Percentiles rank a stretch among this genome's conserved stretches.
Conservation (phyloP, 768 basidiomycete species). For the Hydnomerulius pinastri region DNA sequence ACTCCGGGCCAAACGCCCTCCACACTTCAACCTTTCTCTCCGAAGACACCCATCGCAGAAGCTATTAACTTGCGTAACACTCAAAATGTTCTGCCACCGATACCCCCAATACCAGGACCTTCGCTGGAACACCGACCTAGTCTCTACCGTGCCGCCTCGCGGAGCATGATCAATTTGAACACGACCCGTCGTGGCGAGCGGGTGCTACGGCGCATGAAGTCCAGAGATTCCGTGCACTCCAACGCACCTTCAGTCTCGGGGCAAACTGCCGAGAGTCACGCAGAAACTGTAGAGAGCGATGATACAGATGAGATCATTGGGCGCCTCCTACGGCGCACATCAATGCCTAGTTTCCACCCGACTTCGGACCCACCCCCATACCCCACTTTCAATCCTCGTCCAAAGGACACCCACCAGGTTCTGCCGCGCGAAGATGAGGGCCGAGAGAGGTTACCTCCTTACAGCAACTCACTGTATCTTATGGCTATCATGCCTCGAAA, state of each 20-base stretch:
- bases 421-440: slow-evolving; percentile 80
- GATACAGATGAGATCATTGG: slow-evolving; percentile 33
- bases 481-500: slow-evolving; percentile 84
- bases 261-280: slow-evolving; percentile 8
- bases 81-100: slow-evolving; percentile 8
- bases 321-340: slow-evolving; percentile 57
- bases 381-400: slow-evolving; percentile 45
- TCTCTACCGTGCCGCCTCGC: slow-evolving; percentile 61
- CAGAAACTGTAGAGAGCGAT: slow-evolving; percentile 20
- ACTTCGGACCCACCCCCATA: slow-evolving; percentile 69
- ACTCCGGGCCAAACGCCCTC: slow-evolving; percentile 12
- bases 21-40: slow-evolving; percentile 19
- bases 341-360: slow-evolving; percentile 68
- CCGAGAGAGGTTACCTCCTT: slow-evolving; percentile 73
- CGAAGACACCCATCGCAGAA: slow-evolving; percentile 11
- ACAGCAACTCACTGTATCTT: slow-evolving; percentile 82
- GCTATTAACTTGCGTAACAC: background rate
- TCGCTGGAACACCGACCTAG: slow-evolving; percentile 35
- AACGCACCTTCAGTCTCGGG: slow-evolving; percentile 15
- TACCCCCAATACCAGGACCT: slow-evolving; percentile 4
- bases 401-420: slow-evolving; percentile 20
- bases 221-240: slow-evolving; percentile 14
- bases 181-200: slow-evolving; percentile 32
- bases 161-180: slow-evolving; percentile 62
- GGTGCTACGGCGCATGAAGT: slow-evolving; percentile 16